Conservation (phyloP, 2,329 filamentous ascomycete species). For the Coniosporium tulheliwenetii region DNA sequence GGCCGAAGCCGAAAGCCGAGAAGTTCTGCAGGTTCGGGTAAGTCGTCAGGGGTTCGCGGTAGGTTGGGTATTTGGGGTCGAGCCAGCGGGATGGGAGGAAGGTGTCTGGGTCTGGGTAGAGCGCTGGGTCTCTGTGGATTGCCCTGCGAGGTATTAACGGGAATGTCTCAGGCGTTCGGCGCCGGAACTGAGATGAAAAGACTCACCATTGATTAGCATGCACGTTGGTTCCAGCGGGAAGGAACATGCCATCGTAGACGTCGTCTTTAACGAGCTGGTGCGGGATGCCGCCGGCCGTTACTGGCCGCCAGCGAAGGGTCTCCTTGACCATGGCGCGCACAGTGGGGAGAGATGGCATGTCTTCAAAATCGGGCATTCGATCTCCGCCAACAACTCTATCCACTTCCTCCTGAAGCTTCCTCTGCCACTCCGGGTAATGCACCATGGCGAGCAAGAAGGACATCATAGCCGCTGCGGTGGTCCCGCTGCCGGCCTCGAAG, state of each 20-base stretch:
- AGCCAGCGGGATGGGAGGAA: constrained; percentile 41
- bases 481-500: constrained; percentile 15
- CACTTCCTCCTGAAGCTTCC: constrained; percentile 17
- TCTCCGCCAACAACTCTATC: constrained; percentile 16
- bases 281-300: constrained; percentile 29
- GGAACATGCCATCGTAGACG: constrained; percentile 39
- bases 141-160: constrained; percentile 17
- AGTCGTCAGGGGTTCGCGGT: constrained; percentile 32
- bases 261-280: constrained; percentile 40
- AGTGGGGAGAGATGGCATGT: constrained; percentile 20
- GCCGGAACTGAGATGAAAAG: neutral
- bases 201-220: constrained; percentile 27
- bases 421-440: constrained; percentile 8
- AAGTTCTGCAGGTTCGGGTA: constrained; percentile 38
- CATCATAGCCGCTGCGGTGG: constrained; percentile 15
- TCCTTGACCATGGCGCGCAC: constrained; percentile 26
- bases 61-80: constrained; percentile 35
- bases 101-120: constrained; percentile 33
- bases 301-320: constrained; percentile 29
- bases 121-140: constrained; percentile 34
- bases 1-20: constrained; percentile 39
- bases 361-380: constrained; percentile 19
- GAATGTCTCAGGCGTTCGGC: no score
- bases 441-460: constrained; percentile 15
- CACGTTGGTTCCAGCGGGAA: constrained; percentile 36